Base-by-base conservation (phyloP, 306 rosid species). In the Alnus rubra region DNA sequence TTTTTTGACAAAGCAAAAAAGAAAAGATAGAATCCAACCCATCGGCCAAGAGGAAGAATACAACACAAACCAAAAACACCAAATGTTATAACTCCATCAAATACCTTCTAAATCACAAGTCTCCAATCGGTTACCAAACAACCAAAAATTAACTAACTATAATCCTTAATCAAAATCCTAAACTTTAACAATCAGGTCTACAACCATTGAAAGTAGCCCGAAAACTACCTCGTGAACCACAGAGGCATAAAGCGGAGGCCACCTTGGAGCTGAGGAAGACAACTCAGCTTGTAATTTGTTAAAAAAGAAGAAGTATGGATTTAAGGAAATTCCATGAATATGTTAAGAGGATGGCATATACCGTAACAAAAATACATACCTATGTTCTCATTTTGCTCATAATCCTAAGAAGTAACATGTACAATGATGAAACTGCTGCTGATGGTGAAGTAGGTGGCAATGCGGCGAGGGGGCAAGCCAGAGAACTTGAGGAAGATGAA, bases 311-410 rank as follows among this genome's bases (percentile, higher is more conserved):
- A 23, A 91, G 90, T 76, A 81, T 79, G 72, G 93, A 83, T 78
- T 87, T 82, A 42, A 93, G 91, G 59, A 87, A 86, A 60, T 92
- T 94, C 98, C 97, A 94, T 3, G 88, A 91, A 65, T 76, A 84
- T 0, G 82, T 68, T 44, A 90, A 78, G 53, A 92, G 83, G 65
- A 88, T 64, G 0, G 90, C 92, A 28, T 92, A 94, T 5, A 90
- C 96, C 0, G 88, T 54, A 8, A 89, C 79, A 69, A 91, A 88
- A 0, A 89, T 74, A 49, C 88, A 91, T 30, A 83, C 93, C 98
- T 97, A 94, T 69, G 92, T 89, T 69, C 94, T 89, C 75, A 95
- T 90, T 79, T 87, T 90, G 92, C 98, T 90, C 95, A 92, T 88
- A 3, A 87, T 71, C 49, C 84, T 75, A 3, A 90, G 78, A 13